Evolutionary conservation across 768 basidiomycete genomes (phyloP), one percentile per base, ranked within the genome.

Genomic region (Kwoniella dejecticola): DNA sequence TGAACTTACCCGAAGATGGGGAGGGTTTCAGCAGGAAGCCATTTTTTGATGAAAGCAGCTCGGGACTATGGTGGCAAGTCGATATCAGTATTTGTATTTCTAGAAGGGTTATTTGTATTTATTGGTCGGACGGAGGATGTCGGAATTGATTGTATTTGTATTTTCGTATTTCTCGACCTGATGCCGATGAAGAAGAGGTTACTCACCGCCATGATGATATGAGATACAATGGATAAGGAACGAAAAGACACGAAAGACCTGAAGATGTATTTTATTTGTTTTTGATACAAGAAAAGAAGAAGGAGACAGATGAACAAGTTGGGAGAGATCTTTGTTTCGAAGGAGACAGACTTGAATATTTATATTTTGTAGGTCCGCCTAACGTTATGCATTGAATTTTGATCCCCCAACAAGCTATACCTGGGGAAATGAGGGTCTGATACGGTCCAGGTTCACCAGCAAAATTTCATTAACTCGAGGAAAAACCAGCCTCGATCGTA

Each of bases 1-100:
- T 30, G 29, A 29, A 60, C 38, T 12, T 46, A 57, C 49, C 33
- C 52, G 44, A 70, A 54, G 59, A 59, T 53, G 47, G 42, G 58
- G 79, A 81, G 17, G 53, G 86, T 87, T 85, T 89, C 88, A 68
- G 87, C 81, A 81, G 88, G 87, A 72, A 83, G 86, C 87, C 87
- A 88, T 79, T 88, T 72, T 64, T 75, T 72, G 29, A 63, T 33
- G 47, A 62, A 48, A 45, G 63, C 46, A 33, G 46, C 57, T 57
- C 53, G 45, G 59, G 30, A 33, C 59, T 55, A n/a, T 42, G 29
- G 23, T 21, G 0, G 26, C 48, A 19, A 29, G 27, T 13, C 2
- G 12, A 6, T 47, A 40, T n/a, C 15, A 17, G 8, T 17, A 46
- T 40, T 52, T 44, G 48, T 60, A 50, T 33, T 47, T 47, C 15